Percentiles rank a stretch among this genome's conserved stretches.
Conservation (phyloP, 2,329 filamentous ascomycete species). For the Ophiocordyceps sinensis region DNA sequence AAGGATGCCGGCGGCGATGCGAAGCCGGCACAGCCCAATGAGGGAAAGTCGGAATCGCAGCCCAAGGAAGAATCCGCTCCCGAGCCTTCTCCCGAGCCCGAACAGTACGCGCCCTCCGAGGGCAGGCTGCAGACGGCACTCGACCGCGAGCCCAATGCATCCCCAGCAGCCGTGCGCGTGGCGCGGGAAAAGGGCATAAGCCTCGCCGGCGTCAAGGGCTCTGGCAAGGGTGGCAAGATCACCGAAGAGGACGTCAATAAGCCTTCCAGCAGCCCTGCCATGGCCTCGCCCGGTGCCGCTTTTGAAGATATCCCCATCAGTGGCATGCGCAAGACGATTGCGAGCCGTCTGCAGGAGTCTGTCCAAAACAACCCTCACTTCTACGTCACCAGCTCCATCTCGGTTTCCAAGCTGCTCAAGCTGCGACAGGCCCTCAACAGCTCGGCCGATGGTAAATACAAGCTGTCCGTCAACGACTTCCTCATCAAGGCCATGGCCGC, state of each 20-base stretch:
- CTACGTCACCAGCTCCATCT: constrained; percentile 84
- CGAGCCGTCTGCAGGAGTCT: constrained; percentile 75
- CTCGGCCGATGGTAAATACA: constrained; percentile 83
- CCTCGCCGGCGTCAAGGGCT: constrained; percentile 69
- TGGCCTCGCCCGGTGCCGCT: constrained; percentile 42
- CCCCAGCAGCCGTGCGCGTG: constrained; percentile 61
- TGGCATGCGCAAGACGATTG: constrained; percentile 97
- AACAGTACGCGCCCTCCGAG: constrained; percentile 59
- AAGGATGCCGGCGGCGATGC: constrained; percentile 81
- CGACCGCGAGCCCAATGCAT: constrained; percentile 64
- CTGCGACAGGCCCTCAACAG: constrained; percentile 88
- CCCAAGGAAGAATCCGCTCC: constrained; percentile 29
- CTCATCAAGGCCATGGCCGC: constrained; percentile 88
- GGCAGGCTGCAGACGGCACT: constrained; percentile 72
- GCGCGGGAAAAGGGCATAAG: constrained; percentile 75
- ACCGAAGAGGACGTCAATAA: constrained; percentile 92
- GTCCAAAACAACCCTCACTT: constrained; percentile 94
- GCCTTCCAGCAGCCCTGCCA: constrained; percentile 44
- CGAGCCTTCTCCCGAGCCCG: constrained; percentile 34
- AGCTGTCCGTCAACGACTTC: constrained; percentile 99
- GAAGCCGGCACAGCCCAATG: constrained; percentile 48
- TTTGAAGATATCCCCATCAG: constrained; percentile 77
- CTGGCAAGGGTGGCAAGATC: constrained; percentile 72
- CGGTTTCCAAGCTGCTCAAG: constrained; percentile 89
- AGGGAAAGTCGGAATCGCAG: constrained; percentile 49